Percentiles rank a stretch among this genome's conserved stretches.
These are phyloP conservation scores for Colletotrichum gloeosporioides DNA, from an alignment of 2,329 filamentous ascomycete genomes.

Conservation along the genomic window DNA sequence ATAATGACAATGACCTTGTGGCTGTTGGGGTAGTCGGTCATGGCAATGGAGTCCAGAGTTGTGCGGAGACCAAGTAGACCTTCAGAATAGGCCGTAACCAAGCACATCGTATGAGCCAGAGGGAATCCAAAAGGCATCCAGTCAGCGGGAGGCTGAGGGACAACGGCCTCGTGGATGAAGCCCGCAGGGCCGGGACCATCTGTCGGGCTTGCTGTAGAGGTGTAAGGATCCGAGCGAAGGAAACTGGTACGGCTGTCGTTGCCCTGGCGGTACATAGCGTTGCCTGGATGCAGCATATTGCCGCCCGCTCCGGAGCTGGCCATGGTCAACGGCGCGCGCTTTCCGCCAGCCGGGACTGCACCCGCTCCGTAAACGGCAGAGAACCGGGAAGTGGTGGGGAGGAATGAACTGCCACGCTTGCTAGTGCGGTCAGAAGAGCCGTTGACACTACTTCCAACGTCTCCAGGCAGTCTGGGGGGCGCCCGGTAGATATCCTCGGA, in stretches of 20 bases:
- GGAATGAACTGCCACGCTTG: constrained; percentile 83
- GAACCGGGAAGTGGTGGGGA: constrained; percentile 94
- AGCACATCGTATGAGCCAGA: constrained; percentile 88
- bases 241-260: constrained; percentile 71
- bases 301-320: constrained; percentile 83
- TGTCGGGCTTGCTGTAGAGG: constrained; percentile 55
- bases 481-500: constrained; percentile 96
- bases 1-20: constrained; percentile 97
- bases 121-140: constrained; percentile 98
- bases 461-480: constrained; percentile 78
- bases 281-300: constrained; percentile 70
- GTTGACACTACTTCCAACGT: constrained; percentile 70
- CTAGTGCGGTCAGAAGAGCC: constrained; percentile 70
- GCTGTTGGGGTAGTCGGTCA: constrained; percentile 98
- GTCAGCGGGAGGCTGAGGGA: constrained; percentile 93
- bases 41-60: constrained; percentile 93
- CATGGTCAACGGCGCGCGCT: constrained; percentile 85
- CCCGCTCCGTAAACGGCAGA: constrained; percentile 87
- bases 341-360: constrained; percentile 48
- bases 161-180: constrained; percentile 96
- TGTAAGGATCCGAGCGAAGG: constrained; percentile 63
- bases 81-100: constrained; percentile 97
- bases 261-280: constrained; percentile 71
- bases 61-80: constrained; percentile 91
- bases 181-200: constrained; percentile 84